Base-by-base conservation (phyloP, 2,329 filamentous ascomycete genomes). In the Lasiodiplodia gonubiensis region DNA sequence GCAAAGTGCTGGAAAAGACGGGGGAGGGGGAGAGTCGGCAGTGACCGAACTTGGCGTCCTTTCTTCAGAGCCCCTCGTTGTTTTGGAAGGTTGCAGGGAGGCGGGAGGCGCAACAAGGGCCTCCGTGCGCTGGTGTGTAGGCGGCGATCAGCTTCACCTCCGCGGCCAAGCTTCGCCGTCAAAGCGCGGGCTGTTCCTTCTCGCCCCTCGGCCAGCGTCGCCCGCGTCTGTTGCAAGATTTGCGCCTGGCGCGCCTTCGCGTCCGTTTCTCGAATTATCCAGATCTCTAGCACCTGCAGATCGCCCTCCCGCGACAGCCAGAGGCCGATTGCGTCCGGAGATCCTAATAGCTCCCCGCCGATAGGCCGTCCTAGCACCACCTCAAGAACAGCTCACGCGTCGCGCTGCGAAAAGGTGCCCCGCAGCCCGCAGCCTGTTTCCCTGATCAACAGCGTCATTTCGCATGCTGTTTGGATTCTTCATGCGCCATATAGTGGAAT, bases 111-210 rank as follows among this genome's bases (percentile, higher is more conserved):
- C 46, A 37, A 51, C 59, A 33, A 51, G 25, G 33, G 37, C 35
- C 42, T 46, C 42, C 54, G 21, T 16, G 30, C 16, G 59, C 46
- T 51, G 46, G 49, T 27, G 42, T 61, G 59, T 51, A 37, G 30
- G 46, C 59, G 46, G 59, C 59, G 42, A 63, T 63, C 42, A 35
- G 53, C 53, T 48, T 37, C 42, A 35, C 59, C 46, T 63, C 59
- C 59, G 59, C 59, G 59, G 59, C 59, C 59, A 63, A 63, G 59
- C 59, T 63, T 49, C 16, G 57, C 23, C n/a, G 54, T 18, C 42
- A 8, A 46, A 46, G 42, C 42, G 42, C 42, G 39, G n/a, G 48
- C 48, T 42, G 14, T 42, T 42, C 39, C 16, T 42, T 14, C 16
- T 46, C 18, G 42, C 42, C 42, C 42, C 42, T 46, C 42, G 42